These are phyloP conservation scores for Pulveroboletus frians DNA, from an alignment of 768 basidiomycete species.

Conservation along the genomic window DNA sequence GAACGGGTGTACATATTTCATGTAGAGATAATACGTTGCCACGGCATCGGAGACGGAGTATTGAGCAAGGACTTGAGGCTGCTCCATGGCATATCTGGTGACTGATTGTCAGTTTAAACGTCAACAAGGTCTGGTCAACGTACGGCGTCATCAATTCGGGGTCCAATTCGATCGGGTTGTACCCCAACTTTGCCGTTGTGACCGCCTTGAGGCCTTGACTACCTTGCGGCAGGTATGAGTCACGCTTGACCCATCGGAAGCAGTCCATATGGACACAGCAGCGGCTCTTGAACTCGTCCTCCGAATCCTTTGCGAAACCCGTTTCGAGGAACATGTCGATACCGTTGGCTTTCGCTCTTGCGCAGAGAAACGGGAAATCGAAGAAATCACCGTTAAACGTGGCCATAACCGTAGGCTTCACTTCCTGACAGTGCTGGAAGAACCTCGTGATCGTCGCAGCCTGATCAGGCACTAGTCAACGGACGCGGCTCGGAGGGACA, in stretches of 20 bases:
- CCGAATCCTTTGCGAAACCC: conserved; percentile 85
- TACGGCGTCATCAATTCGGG: conserved; percentile 99
- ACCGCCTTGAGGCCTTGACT: conserved; percentile 98
- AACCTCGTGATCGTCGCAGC: conserved; percentile 78
- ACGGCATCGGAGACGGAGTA: conserved; percentile 99
- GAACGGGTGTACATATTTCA: conserved; percentile 99
- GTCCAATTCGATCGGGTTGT: conserved; percentile 94
- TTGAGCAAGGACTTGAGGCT: conserved; percentile 89
- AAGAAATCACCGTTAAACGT: conserved; percentile 99
- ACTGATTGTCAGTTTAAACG: not conserved
- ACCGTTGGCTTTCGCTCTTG: conserved; percentile 78
- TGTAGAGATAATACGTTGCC: conserved; percentile 99
- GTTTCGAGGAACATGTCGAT: conserved; percentile 97
- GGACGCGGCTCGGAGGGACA: not conserved
- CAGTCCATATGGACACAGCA: conserved; percentile 98
- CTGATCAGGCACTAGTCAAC: conserved; percentile 35
- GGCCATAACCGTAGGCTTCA: conserved; percentile 94
- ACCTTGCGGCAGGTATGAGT: conserved; percentile 97
- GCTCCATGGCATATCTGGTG: conserved; percentile 87
- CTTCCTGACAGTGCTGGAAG: conserved; percentile 90
- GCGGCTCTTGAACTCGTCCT: conserved; percentile 93
- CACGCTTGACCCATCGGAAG: conserved; percentile 99
- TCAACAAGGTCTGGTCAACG: conserved; percentile 27
- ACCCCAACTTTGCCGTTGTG: conserved; percentile 92
- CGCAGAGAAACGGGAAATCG: conserved; percentile 95